Evolutionary conservation across 1,284 basidiomycete genomes (phyloP), one percentile per base, ranked within the genome.

Genomic region (Ceraceosorus guamensis): DNA sequence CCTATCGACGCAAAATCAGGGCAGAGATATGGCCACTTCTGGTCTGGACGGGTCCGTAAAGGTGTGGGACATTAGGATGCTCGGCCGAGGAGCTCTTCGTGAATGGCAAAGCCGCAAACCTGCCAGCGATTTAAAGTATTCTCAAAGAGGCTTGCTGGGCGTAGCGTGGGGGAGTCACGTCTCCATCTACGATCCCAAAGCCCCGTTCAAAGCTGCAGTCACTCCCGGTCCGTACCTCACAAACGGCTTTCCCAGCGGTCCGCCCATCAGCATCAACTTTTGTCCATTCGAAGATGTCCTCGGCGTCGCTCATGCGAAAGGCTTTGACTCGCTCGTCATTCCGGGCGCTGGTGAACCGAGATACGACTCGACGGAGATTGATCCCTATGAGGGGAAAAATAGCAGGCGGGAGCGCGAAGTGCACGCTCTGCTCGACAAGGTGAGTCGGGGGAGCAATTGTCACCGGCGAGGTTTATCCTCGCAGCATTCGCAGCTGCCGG

Each of bases 31-130:
- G 84, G 87, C 89, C 0, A 96, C 91, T 0, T 82, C 87, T 2
- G 91, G 92, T 0, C 80, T 87, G 62, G 95, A 98, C 68, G 88
- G 91, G 0, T 83, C 79, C 0, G 87, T 98, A 61, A 98, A 97
- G 73, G 82, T 84, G 6, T 99, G 93, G 95, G 95, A 98, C 78
- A 88, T 86, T 70, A 80, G 95, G 51, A 96, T 91, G 80, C 93
- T 92, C 87, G 91, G 88, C 65, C 86, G 87, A 31, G 71, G 72
- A 5, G 84, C 86, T 2, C 83, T 95, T 35, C 79, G 89, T 50
- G 84, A 86, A 60, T 96, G 91, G 91, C 79, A 76, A 10, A 81
- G 85, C 13, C 81, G 89, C 14, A 75, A 73, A 56, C 75, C 78
- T 6, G 77, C 77, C 3, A 67, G 66, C 11, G 67, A 71, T 1